Percentiles rank a stretch among this genome's conserved stretches.
Conservation (phyloP, 805 yeast species). For the Soucietia sequanensis region DNA sequence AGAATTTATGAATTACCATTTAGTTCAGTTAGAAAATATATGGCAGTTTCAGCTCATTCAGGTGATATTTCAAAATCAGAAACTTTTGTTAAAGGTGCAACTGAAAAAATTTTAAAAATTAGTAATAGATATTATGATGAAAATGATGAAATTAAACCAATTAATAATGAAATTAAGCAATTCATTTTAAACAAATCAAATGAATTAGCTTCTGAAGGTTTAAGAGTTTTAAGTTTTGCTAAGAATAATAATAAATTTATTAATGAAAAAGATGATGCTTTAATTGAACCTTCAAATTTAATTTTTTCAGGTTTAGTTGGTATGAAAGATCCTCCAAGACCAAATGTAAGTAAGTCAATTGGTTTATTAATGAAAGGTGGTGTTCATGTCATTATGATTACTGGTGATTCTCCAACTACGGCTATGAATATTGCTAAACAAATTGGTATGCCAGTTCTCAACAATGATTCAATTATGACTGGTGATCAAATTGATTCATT, state of each 20-base stretch:
- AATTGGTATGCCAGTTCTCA: slow-evolving; percentile 81
- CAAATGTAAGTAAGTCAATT: slow-evolving; percentile 75
- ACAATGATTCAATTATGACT: slow-evolving; percentile 67
- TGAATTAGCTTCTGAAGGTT: slow-evolving; percentile 74
- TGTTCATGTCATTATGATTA: slow-evolving; percentile 96
- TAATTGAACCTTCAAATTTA: slow-evolving; percentile 53
- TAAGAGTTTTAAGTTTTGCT: slow-evolving; percentile 84
- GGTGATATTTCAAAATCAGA: slow-evolving; percentile 58
- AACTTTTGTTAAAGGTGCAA: slow-evolving; percentile 86
- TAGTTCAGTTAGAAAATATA: slow-evolving; percentile 78
- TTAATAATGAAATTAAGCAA: slow-evolving; percentile 50
- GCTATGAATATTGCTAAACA: slow-evolving; percentile 82
- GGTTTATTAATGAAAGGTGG: slow-evolving; percentile 83
- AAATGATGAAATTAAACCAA: slow-evolving; percentile 57
- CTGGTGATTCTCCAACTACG: slow-evolving; percentile 90
- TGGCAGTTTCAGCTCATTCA: slow-evolving; percentile 73
- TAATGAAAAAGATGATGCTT: slow-evolving; percentile 26
- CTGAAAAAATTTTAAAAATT: slow-evolving; percentile 64
- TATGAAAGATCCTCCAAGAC: slow-evolving; percentile 98
- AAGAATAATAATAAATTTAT: slow-evolving; percentile 38
- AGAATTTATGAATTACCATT: slow-evolving; percentile 80
- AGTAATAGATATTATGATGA: slow-evolving; percentile 60
- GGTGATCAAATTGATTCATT: slow-evolving; percentile 81
- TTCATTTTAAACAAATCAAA: slow-evolving; percentile 58
- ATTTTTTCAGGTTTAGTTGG: slow-evolving; percentile 86